Base-by-base conservation (phyloP, 176 grass and related monocot genomes). In the Triticum dicoccoides region DNA sequence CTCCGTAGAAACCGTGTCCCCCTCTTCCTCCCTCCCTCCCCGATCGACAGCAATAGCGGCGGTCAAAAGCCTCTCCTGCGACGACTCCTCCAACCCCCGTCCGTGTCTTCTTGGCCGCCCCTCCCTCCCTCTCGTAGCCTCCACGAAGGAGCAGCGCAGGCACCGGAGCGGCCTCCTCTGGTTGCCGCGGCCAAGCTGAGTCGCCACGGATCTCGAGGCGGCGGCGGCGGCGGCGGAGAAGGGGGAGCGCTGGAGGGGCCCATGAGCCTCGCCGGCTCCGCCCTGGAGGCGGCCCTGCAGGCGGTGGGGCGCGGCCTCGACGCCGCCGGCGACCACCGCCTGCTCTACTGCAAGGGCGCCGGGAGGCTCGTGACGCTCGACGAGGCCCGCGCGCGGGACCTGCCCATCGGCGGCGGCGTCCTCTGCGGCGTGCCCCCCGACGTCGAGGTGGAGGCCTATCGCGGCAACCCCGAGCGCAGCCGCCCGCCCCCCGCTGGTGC, bases 311-410 rank as follows among this genome's bases (percentile, higher is more conserved):
- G 93, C 38, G 91, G 93, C 49, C 84, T 95, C 44, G 93, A 95
- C 65, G 93, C 91, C 5, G 86, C 93, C 14, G 88, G 86, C 7
- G 93, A 95, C 86, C 93, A 95, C 73, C 86, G 93, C 9, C 76
- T 95, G 63, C 93, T 95, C 34, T 95, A 95, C 79, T 93, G 93
- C 83, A 95, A 91, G 83, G 93, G 93, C 76, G 56, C 79, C 20
- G 93, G 88, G 69, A 89, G 93, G 79, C 93, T 95, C 44, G 86
- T 95, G 29, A 34, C 56, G 10, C 86, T 85, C 63, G 88, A 92
- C 45, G 90, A 86, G n/a, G 91, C 76, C 66, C 86, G 83, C 49
- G 81, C 87, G 45, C 81, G 85, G 80, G 88, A 90, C 86, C 14
- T 87, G 72, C 44, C 73, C 63, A 5, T 88, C 83, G 2, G 23